A percentile compares a stretch with the other conserved stretches of the same genome.
These are phyloP conservation scores for Globisporangium irregulare DNA, from an alignment of 352 stramenopile species.

Conservation along the genomic window DNA sequence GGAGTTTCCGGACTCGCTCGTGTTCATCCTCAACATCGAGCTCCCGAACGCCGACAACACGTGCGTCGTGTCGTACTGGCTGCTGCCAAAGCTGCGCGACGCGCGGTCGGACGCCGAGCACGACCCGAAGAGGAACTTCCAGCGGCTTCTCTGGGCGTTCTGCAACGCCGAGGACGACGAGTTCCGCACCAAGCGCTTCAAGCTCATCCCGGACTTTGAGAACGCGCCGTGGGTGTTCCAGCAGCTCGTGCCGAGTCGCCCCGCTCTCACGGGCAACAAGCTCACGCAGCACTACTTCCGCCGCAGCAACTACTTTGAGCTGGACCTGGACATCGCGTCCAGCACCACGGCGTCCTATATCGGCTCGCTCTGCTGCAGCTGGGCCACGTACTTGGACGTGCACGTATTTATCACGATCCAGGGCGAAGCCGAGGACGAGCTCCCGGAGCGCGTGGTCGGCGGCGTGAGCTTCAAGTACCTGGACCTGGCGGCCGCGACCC, in stretches of 20 bases:
- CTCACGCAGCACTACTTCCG: constrained; percentile 86
- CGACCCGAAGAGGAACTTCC: constrained; percentile 37
- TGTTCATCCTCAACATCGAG: constrained; percentile 88
- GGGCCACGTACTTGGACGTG: constrained; percentile 65
- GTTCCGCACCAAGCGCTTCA: constrained; percentile 80
- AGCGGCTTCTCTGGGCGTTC: constrained; percentile 57
- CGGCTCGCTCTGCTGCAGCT: constrained; percentile 77
- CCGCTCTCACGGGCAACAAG: constrained; percentile 82
- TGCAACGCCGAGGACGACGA: constrained; percentile 37
- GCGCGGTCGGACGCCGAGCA: constrained; percentile 14
- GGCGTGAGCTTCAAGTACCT: constrained; percentile 57
- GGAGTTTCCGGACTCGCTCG: constrained; percentile 51
- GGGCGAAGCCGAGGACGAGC: constrained; percentile 61
- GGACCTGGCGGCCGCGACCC: constrained; percentile 47
- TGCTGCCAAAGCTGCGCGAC: constrained; percentile 30
- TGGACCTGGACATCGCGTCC: constrained; percentile 83
- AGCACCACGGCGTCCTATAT: constrained; percentile 77
- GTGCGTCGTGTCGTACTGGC: constrained; percentile 78
- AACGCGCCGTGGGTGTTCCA: constrained; percentile 85
- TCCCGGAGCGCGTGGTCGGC: constrained; percentile 71
- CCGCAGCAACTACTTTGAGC: constrained; percentile 79
- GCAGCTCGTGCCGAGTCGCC: constrained; percentile 76
- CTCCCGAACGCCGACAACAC: constrained; percentile 70
- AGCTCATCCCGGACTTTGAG: constrained; percentile 86
- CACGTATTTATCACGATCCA: constrained; percentile 82